Base-by-base conservation (phyloP, 768 basidiomycete species). In the Boletus rex-veris region DNA sequence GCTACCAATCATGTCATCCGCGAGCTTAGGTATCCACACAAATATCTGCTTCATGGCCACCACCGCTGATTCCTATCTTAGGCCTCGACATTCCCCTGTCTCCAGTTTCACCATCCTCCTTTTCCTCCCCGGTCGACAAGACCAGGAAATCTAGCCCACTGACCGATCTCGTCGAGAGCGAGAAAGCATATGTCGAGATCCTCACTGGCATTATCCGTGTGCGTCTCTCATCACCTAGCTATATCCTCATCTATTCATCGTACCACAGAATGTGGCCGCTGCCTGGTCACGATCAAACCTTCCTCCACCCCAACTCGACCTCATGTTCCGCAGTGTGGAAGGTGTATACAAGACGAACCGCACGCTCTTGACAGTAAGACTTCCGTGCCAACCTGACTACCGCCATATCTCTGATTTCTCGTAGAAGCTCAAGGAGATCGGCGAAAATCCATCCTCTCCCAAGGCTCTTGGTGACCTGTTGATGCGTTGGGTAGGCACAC, bases 261-360 rank as follows among this genome's bases (percentile, higher is more conserved):
- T 59, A 21, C n/a, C 50, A 15, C 67, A 98, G 94, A 92, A 90
- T 83, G 90, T 97, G 5, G 97, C 97, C 10, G 86, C 88, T n/a
- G 97, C 97, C 45, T 99, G 97, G 97, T 97, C 95, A 10, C 78
- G 93, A 39, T 82, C 85, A 38, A 98, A 98, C 70, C 85, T 99
- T 37, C 97, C 97, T 16, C 97, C 97, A 15, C 82, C 82, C 8
- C 88, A 91, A 59, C 79, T 99, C 30, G 97, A 99, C 71, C 72
- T 79, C 48, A 96, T 98, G 90, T 99, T 99, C 73, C 80, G 97
- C 58, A 86, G 87, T 60, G 84, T 98, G 48, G 97, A 99, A 71
- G 81, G 80, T 21, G 84, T 98, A 18, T 99, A 94, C 77, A 90
- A 92, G 70, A 89, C 92, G 19, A 98, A 94, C 73, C 84, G 93